Evolutionary conservation across 2,329 filamentous ascomycete genomes (phyloP), one percentile per base, ranked within the genome.

Genomic region (Colletotrichum salicis): DNA sequence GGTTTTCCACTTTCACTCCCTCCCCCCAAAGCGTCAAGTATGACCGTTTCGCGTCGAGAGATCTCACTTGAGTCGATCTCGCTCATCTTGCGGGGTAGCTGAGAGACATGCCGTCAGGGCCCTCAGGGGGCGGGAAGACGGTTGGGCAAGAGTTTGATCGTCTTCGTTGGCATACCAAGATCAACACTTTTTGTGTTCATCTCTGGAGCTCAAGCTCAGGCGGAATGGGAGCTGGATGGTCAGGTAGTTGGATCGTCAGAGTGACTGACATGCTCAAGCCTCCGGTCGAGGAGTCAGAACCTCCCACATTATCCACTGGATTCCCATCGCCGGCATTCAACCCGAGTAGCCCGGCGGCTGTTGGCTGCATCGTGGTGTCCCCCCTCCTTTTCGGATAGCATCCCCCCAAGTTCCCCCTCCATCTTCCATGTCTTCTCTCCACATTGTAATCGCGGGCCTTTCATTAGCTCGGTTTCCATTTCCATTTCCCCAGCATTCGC

Each of bases 401-500:
- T n/a, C 19, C 24, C n/a, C n/a, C 35, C 22, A 12, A 57, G 31
- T 6, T 19, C 41, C 27, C 12, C 27, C 37, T 22, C 37, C 24
- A 37, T 58, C 33, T 58, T 19, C 58, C 58, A 69, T 57, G 57
- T 37, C 51, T 31, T 33, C 67, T 67, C 69, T 60, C 65, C 69
- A 69, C 64, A 69, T 61, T 29, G 52, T 69, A 64, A 71, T 71
- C 69, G 69, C 41, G 35, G 65, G 41, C 54, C 54, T 71, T 69
- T 65, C 59, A 69, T 71, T 71, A 71, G 69, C 55, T 71, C 69
- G 69, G 69, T 69, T 68, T 56, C 59, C 58, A 71, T 69, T 71
- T 69, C 59, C n/a, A 71, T 71, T 71, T 71, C 69, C 69, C 69
- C 65, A 71, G 59, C 69, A 69, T 71, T 71, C 59, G 59, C 69